Evolutionary conservation across 23 red algal genomes (phyloP), one percentile per base, ranked within the genome.

Genomic region (Cyanidioschyzon merolae): DNA sequence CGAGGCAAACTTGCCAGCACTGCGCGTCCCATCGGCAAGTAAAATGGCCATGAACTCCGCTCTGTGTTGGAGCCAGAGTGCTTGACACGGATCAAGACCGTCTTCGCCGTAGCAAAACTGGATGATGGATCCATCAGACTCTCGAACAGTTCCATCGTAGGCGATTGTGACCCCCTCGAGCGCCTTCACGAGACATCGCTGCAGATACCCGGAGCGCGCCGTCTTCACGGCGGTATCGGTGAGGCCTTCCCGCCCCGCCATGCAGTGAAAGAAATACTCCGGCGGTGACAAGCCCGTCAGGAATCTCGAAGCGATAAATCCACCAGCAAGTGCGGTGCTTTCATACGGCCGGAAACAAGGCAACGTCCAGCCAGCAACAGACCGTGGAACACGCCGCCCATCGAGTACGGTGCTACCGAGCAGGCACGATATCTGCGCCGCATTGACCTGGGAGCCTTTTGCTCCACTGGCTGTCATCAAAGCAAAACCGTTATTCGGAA

Each of bases 51-150:
- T 54, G 12, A 7, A 54, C 26, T 78, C 58, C 21, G 21, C 12
- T 21, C 21, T 7, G 12, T 54, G 7, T 1, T 37, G 82, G 34
- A 98, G 85, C 94, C 94, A 98, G 18, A 54, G 37, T 29, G 84
- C 68, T 41, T 88, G 89, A 57, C 78, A 98, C 41, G 94, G 88
- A 80, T 98, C 88, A 39, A 98, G 74, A 26, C 94, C 94, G 41
- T 98, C 94, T 68, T 98, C 94, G n/a, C 94, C 94, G 40, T 98
- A 98, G 37, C 88, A 58, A 58, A 98, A 91, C 80, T 98, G 89
- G 41, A 96, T 67, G 17, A 96, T 67, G 1, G 59, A 80, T 25
- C 59, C 79, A 74, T 98, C 85, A 25, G 68, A 74, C 54, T 98
- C 87, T 7, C 94, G 83, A n/a, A 91, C 94, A 30, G 87, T 91